Evolutionary conservation across 805 yeast genomes (phyloP).

Genomic region (Nakazawaea holstii): DNA sequence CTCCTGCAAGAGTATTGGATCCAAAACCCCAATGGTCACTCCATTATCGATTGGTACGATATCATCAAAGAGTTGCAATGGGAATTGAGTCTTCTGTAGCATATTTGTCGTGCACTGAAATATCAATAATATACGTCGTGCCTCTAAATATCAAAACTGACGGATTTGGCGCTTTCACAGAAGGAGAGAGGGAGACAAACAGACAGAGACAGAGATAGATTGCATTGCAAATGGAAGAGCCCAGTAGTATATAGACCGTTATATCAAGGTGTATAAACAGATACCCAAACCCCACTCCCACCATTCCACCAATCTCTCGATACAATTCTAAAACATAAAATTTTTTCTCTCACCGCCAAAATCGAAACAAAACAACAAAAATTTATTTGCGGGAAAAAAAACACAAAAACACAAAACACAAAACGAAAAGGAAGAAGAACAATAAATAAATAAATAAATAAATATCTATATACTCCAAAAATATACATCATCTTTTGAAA

Average conservation of each 20-base stretch:
- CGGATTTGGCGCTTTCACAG: too few species aligned
- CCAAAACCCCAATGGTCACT: not conserved
- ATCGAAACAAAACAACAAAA: not conserved
- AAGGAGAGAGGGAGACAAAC: too few species aligned
- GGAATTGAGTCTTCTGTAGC: conserved; percentile 7
- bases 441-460: not conserved
- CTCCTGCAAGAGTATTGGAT: conserved; percentile 6
- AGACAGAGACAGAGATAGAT: too few species aligned
- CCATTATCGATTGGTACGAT: conserved; percentile 1
- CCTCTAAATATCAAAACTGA: not conserved
- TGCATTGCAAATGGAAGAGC: too few species aligned
- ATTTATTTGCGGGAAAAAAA: too few species aligned
- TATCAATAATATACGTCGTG: too few species aligned
- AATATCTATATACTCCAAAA: not conserved
- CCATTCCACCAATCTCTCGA: too few species aligned
- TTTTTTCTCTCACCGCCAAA: not conserved
- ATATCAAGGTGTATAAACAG: too few species aligned
- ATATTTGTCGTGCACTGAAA: not conserved
- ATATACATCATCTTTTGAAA: not conserved
- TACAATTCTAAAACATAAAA: too few species aligned
- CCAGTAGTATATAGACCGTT: too few species aligned
- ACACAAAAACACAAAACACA: not conserved
- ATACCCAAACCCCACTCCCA: too few species aligned
- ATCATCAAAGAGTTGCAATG: conserved; percentile 3
- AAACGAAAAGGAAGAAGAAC: not conserved